Percentiles rank a stretch among this genome's conserved stretches.
phyloP scores from a whole-genome alignment of 495 filamentous ascomycete genomes.

The Penicillium coprophilum region DNA sequence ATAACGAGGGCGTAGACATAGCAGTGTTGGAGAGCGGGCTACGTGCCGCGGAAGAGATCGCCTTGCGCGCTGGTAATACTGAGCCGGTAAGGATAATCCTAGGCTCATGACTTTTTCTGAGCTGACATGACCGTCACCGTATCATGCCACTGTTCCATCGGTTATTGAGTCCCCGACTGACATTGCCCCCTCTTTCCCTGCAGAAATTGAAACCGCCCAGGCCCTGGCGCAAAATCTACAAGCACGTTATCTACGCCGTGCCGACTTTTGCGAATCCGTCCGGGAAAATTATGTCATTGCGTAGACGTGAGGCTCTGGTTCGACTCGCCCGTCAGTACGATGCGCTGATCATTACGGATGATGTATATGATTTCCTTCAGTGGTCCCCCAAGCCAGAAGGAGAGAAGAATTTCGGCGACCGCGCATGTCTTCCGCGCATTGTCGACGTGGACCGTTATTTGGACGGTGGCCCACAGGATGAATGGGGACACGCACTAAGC shows the following conservation, averaged over 20 bases:
- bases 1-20: constrained; percentile 71
- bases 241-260: constrained; percentile 79
- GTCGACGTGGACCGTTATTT: constrained; percentile 73
- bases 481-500: constrained; percentile 72
- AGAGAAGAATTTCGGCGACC: constrained; percentile 22
- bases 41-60: constrained; percentile 37
- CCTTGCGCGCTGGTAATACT: constrained; percentile 28
- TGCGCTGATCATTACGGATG: constrained; percentile 78
- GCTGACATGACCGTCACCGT: neutral
- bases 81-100: constrained; percentile 38
- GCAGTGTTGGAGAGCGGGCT: constrained; percentile 52
- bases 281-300: constrained; percentile 66
- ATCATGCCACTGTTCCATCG: constrained; percentile 1
- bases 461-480: constrained; percentile 52
- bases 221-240: constrained; percentile 67
- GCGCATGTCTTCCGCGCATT: constrained; percentile 62
- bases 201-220: constrained; percentile 42
- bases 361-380: constrained; percentile 87
- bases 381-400: constrained; percentile 52
- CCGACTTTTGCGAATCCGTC: constrained; percentile 84
- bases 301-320: constrained; percentile 61
- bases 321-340: constrained; percentile 68
- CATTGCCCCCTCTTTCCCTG: constrained; percentile 4
- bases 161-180: constrained; percentile 12
- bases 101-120: neutral